Conservation (phyloP, 345 rosid species). For the Nasturtium officinale region DNA sequence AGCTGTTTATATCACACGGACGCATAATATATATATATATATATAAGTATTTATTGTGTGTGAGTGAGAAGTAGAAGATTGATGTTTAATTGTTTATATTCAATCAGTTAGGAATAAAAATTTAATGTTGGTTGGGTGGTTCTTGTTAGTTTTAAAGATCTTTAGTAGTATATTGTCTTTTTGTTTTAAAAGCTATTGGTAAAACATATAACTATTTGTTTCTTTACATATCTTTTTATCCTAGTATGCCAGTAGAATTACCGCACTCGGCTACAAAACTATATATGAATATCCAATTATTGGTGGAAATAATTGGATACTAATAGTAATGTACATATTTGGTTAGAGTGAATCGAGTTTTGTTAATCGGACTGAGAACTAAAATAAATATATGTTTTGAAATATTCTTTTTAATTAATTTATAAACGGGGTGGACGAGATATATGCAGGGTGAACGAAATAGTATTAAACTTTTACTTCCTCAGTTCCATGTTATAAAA, state of each 20-base stretch:
- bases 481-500: no score
- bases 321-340: not conserved
- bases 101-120: conserved; percentile 19
- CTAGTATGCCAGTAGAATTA: conserved; percentile 19
- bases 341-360: not conserved
- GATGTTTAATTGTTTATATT: conserved; percentile 15
- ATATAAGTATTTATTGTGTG: conserved; percentile 23
- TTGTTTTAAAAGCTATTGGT: conserved; percentile 35
- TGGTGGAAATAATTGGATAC: not conserved
- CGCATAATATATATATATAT: not conserved
- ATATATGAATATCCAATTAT: not conserved
- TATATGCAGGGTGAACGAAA: not conserved
- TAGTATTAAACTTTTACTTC: no score
- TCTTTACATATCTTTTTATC: conserved; percentile 11
- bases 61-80: conserved; percentile 25
- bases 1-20: conserved; percentile 43
- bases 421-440: not conserved
- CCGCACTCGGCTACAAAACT: conserved; percentile 8
- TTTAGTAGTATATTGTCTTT: conserved; percentile 35
- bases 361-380: not conserved
- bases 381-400: no score
- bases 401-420: no score
- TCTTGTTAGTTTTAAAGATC: conserved; percentile 32
- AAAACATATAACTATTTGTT: conserved; percentile 40
- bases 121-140: conserved; percentile 43